Evolutionary conservation across 1,139 yeast genomes (phyloP).

Genomic region (Eremothecium sinecaudum): DNA sequence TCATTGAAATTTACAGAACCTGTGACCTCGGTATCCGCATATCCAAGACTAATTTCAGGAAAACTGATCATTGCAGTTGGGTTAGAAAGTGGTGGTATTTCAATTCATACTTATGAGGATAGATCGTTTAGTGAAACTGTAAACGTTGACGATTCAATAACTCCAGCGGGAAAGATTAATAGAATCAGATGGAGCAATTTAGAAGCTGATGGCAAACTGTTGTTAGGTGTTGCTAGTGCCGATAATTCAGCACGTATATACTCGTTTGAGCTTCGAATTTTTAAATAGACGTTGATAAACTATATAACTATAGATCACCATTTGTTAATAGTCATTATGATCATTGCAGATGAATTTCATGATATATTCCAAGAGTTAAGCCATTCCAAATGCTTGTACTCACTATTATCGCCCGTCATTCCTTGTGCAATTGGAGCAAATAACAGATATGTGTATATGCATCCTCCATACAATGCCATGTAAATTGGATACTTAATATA

Average conservation of each 20-base stretch:
- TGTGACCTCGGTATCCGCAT: conserved; percentile 65
- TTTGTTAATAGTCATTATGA: too few relatives aligned
- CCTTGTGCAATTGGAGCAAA: conserved; percentile 48
- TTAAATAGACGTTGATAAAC: too few relatives aligned
- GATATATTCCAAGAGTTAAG: conserved; percentile 39
- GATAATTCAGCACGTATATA: conserved; percentile 62
- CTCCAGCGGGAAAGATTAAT: conserved; percentile 55
- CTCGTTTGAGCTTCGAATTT: conserved; percentile 26
- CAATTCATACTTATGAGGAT: conserved; percentile 28
- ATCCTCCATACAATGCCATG: conserved; percentile 31
- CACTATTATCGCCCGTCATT: conserved; percentile 40
- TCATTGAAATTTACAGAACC: conserved; percentile 42
- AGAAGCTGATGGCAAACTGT: conserved; percentile 22
- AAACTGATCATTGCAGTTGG: conserved; percentile 53
- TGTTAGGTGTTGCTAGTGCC: conserved; percentile 58
- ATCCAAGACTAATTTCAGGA: conserved; percentile 26
- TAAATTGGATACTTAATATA: conserved; percentile 30
- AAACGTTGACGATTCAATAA: conserved; percentile 32
- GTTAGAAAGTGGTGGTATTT: conserved; percentile 53
- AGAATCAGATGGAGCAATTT: conserved; percentile 46
- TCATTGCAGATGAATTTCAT: too few relatives aligned
- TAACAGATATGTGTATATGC: conserved; percentile 37
- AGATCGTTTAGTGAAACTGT: conserved; percentile 28
- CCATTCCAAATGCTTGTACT: conserved; percentile 41
- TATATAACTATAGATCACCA: too few relatives aligned